These are phyloP conservation scores for Mycena epipterygia DNA, from an alignment of 768 basidiomycete species.

Conservation along the genomic window DNA sequence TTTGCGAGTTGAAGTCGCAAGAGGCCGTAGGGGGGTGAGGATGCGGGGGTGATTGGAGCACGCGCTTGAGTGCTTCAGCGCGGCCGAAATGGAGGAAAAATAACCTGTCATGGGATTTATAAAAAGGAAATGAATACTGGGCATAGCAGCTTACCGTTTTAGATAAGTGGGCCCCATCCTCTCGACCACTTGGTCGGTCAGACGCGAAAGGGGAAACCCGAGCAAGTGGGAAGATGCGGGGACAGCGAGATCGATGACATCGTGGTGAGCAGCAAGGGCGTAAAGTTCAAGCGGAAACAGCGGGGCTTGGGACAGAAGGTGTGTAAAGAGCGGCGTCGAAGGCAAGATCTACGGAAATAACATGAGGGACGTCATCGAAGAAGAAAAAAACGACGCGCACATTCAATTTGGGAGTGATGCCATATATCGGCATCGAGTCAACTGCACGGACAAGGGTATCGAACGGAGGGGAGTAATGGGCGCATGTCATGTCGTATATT, in stretches of 20 bases:
- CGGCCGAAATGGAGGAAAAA: conserved; percentile 90
- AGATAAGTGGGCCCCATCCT: conserved; percentile 83
- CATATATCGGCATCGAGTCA: conserved; percentile 69
- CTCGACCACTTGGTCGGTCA: conserved; percentile 79
- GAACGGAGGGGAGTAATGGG: conserved; percentile 80
- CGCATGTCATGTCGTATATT: conserved; percentile 79
- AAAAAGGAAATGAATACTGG: neutral
- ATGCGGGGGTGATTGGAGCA: conserved; percentile 80
- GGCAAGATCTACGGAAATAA: conserved; percentile 54
- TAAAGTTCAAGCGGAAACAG: conserved; percentile 73
- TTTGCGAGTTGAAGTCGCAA: conserved; percentile 83
- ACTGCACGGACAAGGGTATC: conserved; percentile 70
- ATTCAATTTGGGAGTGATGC: conserved; percentile 61
- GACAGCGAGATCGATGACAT: conserved; percentile 81
- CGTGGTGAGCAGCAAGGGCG: conserved; percentile 78
- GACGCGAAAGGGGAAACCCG: conserved; percentile 72
- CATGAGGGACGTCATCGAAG: neutral
- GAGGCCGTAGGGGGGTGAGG: conserved; percentile 77
- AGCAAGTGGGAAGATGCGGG: conserved; percentile 82
- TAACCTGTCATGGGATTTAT: conserved; percentile 44
- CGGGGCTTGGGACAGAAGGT: conserved; percentile 77
- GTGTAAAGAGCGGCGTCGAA: conserved; percentile 66
- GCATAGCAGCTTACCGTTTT: conserved; percentile 57
- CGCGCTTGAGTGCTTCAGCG: conserved; percentile 83
- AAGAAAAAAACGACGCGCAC: neutral